phyloP scores from a whole-genome alignment of 2,329 filamentous ascomycete species.

The Exophiala phaeomuriformis region DNA sequence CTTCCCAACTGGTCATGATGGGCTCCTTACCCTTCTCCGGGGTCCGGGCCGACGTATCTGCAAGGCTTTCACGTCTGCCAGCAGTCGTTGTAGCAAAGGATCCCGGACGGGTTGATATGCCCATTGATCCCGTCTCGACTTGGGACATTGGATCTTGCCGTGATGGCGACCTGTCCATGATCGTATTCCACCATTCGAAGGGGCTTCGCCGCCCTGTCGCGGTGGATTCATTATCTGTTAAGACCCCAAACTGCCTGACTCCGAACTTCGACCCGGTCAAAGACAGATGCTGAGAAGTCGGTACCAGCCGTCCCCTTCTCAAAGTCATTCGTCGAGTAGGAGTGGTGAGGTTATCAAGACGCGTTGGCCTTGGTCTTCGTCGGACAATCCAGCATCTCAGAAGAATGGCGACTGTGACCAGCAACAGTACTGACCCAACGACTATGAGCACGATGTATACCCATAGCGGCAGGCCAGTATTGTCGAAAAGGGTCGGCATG shows the following conservation, averaged over 20 bases:
- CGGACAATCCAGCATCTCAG: constrained; percentile 17
- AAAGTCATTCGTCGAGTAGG: constrained; percentile 25
- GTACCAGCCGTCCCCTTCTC: constrained; percentile 25
- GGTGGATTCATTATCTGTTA: constrained; percentile 22
- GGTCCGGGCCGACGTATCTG: constrained; percentile 11
- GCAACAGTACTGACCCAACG: constrained; percentile 20
- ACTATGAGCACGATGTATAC: constrained; percentile 25
- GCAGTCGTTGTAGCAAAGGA: constrained; percentile 15
- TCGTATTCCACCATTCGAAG: constrained; percentile 27
- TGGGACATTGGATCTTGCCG: constrained; percentile 20
- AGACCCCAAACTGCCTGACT: constrained; percentile 22
- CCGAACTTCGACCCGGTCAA: constrained; percentile 28
- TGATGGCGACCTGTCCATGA: constrained; percentile 24
- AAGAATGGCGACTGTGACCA: constrained; percentile 13
- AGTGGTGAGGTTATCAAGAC: constrained; percentile 18
- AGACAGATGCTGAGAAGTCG: constrained; percentile 25
- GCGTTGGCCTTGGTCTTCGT: constrained; percentile 10
- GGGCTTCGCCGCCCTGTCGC: constrained; percentile 25
- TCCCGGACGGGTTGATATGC: constrained; percentile 9
- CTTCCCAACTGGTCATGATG: constrained; percentile 9
- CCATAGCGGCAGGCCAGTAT: constrained; percentile 24
- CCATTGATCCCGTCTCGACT: constrained; percentile 17
- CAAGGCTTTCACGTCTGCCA: constrained; percentile 7
- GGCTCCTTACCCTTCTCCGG: constrained; percentile 19
- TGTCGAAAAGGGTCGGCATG: constrained; percentile 25